phyloP scores from a whole-genome alignment of 495 filamentous ascomycete genomes.

The Xylaria venustula region DNA sequence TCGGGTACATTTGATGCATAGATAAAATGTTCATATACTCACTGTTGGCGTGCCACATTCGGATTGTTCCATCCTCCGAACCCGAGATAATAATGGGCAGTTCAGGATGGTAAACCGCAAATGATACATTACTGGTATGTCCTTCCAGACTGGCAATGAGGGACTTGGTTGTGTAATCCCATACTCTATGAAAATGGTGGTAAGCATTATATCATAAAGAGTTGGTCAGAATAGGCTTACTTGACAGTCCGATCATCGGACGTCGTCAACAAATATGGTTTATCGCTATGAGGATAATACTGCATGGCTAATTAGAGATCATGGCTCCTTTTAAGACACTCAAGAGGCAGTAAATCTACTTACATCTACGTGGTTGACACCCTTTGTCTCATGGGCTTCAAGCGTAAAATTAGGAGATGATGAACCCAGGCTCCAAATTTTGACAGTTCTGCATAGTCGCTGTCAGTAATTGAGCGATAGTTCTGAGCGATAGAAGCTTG shows the following conservation, averaged over 20 bases:
- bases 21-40: neutral
- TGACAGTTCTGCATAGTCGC: constrained; percentile 67
- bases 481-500: neutral
- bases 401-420: constrained; percentile 89
- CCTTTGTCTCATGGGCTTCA: constrained; percentile 97
- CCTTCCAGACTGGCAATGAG: constrained; percentile 95
- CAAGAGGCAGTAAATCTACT: neutral
- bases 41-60: constrained; percentile 87
- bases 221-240: constrained; percentile 17
- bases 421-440: constrained; percentile 97
- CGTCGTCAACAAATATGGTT: constrained; percentile 94
- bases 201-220: neutral
- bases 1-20: neutral
- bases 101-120: constrained; percentile 97
- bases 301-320: neutral
- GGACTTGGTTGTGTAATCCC: constrained; percentile 98
- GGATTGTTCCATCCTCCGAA: constrained; percentile 92
- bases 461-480: neutral
- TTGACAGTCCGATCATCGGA: constrained; percentile 93
- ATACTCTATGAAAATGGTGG: constrained; percentile 54
- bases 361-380: constrained; percentile 89
- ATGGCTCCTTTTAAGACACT: neutral
- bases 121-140: constrained; percentile 98
- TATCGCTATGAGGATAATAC: constrained; percentile 94
- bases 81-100: constrained; percentile 98